Percentiles rank a stretch among this genome's conserved stretches.
phyloP scores from a whole-genome alignment of 495 filamentous ascomycete species.

The Hyaloscypha variabilis region DNA sequence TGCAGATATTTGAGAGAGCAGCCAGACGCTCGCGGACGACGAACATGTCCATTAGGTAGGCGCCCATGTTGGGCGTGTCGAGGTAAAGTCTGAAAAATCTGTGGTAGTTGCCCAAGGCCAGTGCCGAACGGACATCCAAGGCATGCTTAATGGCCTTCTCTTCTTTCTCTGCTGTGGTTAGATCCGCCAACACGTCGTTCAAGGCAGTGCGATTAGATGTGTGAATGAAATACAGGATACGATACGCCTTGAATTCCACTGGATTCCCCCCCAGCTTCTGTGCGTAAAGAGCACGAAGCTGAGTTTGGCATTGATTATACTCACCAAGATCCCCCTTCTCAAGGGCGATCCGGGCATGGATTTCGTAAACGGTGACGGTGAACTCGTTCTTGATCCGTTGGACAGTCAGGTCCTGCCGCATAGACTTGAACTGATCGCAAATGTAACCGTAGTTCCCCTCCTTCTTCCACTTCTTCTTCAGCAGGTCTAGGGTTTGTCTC shows the following conservation, averaged over 20 bases:
- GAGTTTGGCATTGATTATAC: constrained; percentile 99
- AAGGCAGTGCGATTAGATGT: constrained; percentile 97
- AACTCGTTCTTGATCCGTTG: constrained; percentile 96
- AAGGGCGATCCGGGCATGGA: constrained; percentile 94
- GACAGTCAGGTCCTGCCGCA: constrained; percentile 97
- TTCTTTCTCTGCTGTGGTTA: constrained; percentile 94
- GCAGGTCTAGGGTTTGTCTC: constrained; percentile 77
- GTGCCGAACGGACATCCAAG: constrained; percentile 83
- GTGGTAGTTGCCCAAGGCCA: constrained; percentile 95
- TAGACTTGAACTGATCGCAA: constrained; percentile 98
- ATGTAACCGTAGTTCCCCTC: constrained; percentile 96
- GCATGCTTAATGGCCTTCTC: constrained; percentile 87
- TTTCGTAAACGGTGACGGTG: constrained; percentile 94
- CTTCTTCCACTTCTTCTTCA: constrained; percentile 93
- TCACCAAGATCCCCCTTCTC: constrained; percentile 99
- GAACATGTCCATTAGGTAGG: constrained; percentile 99
- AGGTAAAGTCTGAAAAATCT: constrained; percentile 95
- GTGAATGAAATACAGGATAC: constrained; percentile 99
- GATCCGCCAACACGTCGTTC: constrained; percentile 96
- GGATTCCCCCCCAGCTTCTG: constrained; percentile 86
- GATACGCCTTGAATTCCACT: constrained; percentile 98
- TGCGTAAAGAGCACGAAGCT: constrained; percentile 87
- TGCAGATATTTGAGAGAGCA: constrained; percentile 88
- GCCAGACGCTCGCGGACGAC: constrained; percentile 89
- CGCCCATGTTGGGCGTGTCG: constrained; percentile 95